phyloP scores from a whole-genome alignment of 2,329 filamentous ascomycete genomes.

The Diaporthe capsici region DNA sequence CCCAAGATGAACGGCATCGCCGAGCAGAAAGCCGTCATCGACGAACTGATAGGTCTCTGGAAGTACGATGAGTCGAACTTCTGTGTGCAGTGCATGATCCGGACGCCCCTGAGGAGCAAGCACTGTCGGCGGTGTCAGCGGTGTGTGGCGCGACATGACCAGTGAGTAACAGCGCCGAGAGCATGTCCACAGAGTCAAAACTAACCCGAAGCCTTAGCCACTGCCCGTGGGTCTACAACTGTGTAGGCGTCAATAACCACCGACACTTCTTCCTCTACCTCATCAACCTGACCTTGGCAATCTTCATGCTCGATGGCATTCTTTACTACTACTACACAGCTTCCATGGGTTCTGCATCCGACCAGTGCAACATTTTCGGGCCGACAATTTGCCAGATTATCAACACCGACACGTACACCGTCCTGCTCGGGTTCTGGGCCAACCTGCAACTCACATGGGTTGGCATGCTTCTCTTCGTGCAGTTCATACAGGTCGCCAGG shows the following conservation, averaged over 20 bases:
- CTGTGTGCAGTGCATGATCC: constrained; percentile 94
- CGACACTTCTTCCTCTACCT: constrained; percentile 96
- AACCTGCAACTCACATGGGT: constrained; percentile 93
- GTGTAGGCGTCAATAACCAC: constrained; percentile 94
- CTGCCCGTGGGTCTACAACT: constrained; percentile 98
- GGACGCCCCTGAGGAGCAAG: constrained; percentile 93
- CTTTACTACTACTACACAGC: constrained; percentile 79
- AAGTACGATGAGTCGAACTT: constrained; percentile 97
- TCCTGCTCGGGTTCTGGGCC: constrained; percentile 84
- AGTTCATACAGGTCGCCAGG: constrained; percentile 90
- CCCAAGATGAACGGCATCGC: constrained; percentile 91
- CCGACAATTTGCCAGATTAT: constrained; percentile 80
- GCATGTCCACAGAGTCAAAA: neutral
- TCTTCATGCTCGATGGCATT: constrained; percentile 79
- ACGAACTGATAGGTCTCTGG: constrained; percentile 86
- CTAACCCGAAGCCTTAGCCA: constrained; percentile 69
- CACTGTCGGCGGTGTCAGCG: constrained; percentile 93
- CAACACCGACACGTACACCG: constrained; percentile 86
- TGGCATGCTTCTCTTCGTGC: constrained; percentile 95
- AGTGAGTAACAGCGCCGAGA: constrained; percentile 72
- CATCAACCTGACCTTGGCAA: constrained; percentile 80
- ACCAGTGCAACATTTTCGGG: constrained; percentile 82
- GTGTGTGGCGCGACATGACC: constrained; percentile 96
- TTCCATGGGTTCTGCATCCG: constrained; percentile 66
- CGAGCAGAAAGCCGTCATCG: constrained; percentile 90